Evolutionary conservation across 805 yeast genomes (phyloP).

Genomic region (Jamesozyma piceae): DNA sequence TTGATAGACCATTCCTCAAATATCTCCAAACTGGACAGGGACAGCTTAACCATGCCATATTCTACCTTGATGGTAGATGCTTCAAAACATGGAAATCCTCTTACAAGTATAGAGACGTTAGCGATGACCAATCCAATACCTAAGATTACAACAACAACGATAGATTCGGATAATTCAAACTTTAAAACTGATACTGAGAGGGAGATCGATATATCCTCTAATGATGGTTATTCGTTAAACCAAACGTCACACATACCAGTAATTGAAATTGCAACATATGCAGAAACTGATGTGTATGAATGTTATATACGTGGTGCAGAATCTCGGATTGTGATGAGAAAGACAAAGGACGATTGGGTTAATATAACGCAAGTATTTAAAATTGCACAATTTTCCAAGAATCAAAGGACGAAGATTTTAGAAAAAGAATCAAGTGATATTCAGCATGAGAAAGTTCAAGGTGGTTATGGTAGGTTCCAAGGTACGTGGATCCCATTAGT

Average conservation of each 20-base stretch:
- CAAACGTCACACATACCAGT: constrained; percentile 10
- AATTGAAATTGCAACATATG: constrained; percentile 37
- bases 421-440: constrained; percentile 67
- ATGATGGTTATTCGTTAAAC: background rate
- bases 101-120: background rate
- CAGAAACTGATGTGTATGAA: constrained; percentile 48
- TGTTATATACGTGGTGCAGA: constrained; percentile 48
- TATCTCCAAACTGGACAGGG: no score
- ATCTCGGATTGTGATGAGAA: constrained; percentile 52
- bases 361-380: constrained; percentile 77
- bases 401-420: constrained; percentile 65
- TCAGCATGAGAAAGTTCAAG: constrained; percentile 71
- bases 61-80: background rate
- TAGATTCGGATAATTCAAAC: background rate
- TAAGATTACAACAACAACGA: constrained; percentile 2
- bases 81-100: background rate
- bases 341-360: constrained; percentile 89
- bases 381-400: constrained; percentile 69
- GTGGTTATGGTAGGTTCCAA: constrained; percentile 78
- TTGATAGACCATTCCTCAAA: no score
- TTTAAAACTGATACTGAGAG: background rate
- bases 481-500: constrained; percentile 78
- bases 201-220: background rate
- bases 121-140: constrained; percentile 1
- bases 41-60: constrained; percentile 2